Base-by-base conservation (phyloP, 2,329 filamentous ascomycete species). In the Gaeumannomyces tritici region DNA sequence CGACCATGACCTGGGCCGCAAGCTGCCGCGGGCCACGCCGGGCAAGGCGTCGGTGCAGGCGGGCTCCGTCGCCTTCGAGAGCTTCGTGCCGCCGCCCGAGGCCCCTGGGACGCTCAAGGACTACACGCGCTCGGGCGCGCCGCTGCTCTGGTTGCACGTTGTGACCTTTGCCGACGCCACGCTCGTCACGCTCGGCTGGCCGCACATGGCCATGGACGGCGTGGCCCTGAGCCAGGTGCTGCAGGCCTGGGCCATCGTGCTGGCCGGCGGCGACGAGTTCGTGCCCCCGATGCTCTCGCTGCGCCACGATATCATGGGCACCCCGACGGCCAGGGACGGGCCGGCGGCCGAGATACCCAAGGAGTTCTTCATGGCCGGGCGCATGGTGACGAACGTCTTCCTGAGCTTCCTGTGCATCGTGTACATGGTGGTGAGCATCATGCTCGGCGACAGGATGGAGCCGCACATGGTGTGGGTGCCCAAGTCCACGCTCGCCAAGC, bases 141-240 rank as follows among this genome's bases (percentile, higher is more conserved):
- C 80, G 0, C 77, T 79, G 66, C 67, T 84, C 5, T 73, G 74
- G 4, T 69, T 84, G 5, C 78, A 81, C 64, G 71, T 83, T 55
- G 74, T 76, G 4, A 74, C 75, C 0, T 84, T 84, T 66, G 67
- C 66, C 3, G 77, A 85, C 62, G 77, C 78, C 0, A 84, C 82
- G 0, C 67, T 84, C 0, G 70, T 84, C 1, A 72, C 73, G 0
- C 64, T 84, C 0, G 70, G 71, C 1, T 81, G 74, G 70, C 75
- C 77, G 2, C 82, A 84, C 67, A 76, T 75, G 0, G 67, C 82
- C 7, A 75, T 77, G 63, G 81, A 83, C 64, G 77, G 72, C 3
- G 72, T 79, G 65, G 80, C 78, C 4, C 72, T 73, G 31, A 66
- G 70, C 3, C 74, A 70, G 1, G 69, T 84, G 9, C 65, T 83